Base-by-base conservation (phyloP, 176 grass and related monocot genomes). In the Bromus sterilis region DNA sequence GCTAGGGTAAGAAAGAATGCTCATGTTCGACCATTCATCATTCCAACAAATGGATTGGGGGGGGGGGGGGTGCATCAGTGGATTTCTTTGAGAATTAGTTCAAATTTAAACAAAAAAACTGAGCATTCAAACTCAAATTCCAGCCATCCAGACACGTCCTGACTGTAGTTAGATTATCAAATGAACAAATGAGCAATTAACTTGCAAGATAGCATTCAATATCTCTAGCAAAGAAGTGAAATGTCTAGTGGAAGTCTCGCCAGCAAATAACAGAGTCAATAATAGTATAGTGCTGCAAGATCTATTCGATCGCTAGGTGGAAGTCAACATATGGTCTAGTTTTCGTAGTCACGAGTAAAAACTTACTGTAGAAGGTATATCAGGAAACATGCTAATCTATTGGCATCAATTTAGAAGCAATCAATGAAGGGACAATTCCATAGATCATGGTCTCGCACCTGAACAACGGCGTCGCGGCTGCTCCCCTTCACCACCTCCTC, bases 401-500 rank as follows among this genome's bases (percentile, higher is more conserved):
- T 25, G 13, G 2, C 28, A 58, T 14, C 33, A 66, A 85, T 53
- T 49, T 32, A 11, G 76, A 44, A 59, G 28, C 26, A 66, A 49
- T 16, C 26, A 66, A 49, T 16, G 2, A 30, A 76, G 14, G 51
- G 43, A 64, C 35, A 72, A 28, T 46, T 48, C 31, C 13, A 62
- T 13, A 64, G 24, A 66, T 80, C 66, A 73, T 23, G 37, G 83
- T 75, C 11, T 13, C 73, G n/a, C 83, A 96, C 97, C 89, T 91
- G 77, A 78, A 92, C 80, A 11, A 82, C 80, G 2, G 80, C 91
- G 14, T 91, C 85, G 11, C 68, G 80, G n/a, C 41, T 84, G 39
- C 84, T 90, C 48, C 69, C 85, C 56, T 90, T 87, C 29, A 84
- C 76, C 5, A 82, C 89, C 57, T 81, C 80, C 83, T 95, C 90